These are phyloP conservation scores for Helicostylum pulchrum DNA, from an alignment of 192 early-diverging fungal species.

Conservation along the genomic window DNA sequence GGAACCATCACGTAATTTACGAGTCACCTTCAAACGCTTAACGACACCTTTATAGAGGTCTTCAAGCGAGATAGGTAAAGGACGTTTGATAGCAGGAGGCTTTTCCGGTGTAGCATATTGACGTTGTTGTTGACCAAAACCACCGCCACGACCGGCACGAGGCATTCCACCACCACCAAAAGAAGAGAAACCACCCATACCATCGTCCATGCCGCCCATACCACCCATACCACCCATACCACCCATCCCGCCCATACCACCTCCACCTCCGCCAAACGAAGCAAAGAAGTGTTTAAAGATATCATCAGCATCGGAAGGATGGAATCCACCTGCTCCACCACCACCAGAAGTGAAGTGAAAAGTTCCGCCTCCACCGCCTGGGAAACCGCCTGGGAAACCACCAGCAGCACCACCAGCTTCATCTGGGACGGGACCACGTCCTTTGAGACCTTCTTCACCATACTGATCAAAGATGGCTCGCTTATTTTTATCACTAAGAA, in stretches of 20 bases:
- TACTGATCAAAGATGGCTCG: slow-evolving; percentile 92
- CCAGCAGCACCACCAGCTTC: slow-evolving; percentile 56
- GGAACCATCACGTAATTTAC: slow-evolving; percentile 43
- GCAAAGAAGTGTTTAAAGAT: slow-evolving; percentile 92
- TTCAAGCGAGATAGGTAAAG: slow-evolving; percentile 79
- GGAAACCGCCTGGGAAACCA: slow-evolving; percentile 53
- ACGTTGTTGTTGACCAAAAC: slow-evolving; percentile 24
- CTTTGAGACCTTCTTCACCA: slow-evolving; percentile 93
- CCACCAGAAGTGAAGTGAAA: slow-evolving; percentile 62
- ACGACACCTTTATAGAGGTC: slow-evolving; percentile 87
- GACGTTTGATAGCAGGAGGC: slow-evolving; percentile 63
- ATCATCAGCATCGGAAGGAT: slow-evolving; percentile 80
- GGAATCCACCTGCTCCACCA: slow-evolving; percentile 62
- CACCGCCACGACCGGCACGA: slow-evolving; percentile 24
- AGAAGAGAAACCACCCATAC: slow-evolving; percentile 21
- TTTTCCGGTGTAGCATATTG: slow-evolving; percentile 28
- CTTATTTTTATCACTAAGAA: slow-evolving; percentile 91
- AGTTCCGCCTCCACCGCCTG: slow-evolving; percentile 46
- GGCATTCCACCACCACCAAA: slow-evolving; percentile 48
- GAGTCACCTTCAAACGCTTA: slow-evolving; percentile 92
- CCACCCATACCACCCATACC: slow-evolving; percentile 31
- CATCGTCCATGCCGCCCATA: slow-evolving; percentile 42
- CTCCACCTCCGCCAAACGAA: slow-evolving; percentile 49
- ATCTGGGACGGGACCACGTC: slow-evolving; percentile 57
- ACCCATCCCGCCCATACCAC: slow-evolving; percentile 30